phyloP scores from a whole-genome alignment of 495 filamentous ascomycete species.

The Talaromyces adpressus region DNA sequence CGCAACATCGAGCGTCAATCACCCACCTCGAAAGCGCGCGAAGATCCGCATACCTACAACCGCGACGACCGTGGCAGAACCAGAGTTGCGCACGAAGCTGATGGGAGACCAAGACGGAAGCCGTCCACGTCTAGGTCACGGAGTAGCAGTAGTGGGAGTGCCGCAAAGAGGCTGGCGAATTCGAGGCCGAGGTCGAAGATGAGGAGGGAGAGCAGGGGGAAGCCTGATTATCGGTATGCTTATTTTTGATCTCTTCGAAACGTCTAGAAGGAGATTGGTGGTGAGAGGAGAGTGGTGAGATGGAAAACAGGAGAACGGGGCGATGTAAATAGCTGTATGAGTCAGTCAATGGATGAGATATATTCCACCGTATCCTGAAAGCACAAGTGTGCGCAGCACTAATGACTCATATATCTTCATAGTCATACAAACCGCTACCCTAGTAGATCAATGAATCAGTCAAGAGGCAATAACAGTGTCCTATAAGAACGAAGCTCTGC shows the following conservation, averaged over 20 bases:
- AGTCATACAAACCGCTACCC: too few relatives aligned
- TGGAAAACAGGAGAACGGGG: too few relatives aligned
- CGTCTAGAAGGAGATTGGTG: too few relatives aligned
- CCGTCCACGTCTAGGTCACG: not conserved
- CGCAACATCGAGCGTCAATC: slow-evolving; percentile 7
- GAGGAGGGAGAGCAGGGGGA: slow-evolving; percentile 5
- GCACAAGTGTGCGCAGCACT: too few relatives aligned
- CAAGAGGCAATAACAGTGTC: not conserved
- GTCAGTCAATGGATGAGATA: too few relatives aligned
- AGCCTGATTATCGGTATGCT: slow-evolving; percentile 7
- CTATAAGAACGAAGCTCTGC: not conserved
- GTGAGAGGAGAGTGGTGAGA: too few relatives aligned
- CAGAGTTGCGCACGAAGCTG: not conserved
- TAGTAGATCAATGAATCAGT: too few relatives aligned
- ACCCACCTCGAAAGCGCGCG: not conserved
- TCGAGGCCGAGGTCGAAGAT: slow-evolving; percentile 9
- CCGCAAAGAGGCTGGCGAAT: not conserved
- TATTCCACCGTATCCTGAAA: too few relatives aligned
- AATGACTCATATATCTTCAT: too few relatives aligned
- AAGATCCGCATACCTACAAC: slow-evolving; percentile 2
- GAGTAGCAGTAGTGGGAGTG: slow-evolving; percentile 7
- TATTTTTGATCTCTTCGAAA: not conserved
- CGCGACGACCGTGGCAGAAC: slow-evolving; percentile 2
- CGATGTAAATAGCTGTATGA: not conserved
- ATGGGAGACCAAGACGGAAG: not conserved